A percentile compares a stretch with the other conserved stretches of the same genome.
phyloP scores from a whole-genome alignment of 2,329 filamentous ascomycete species.

The Diaporthe sp. region DNA sequence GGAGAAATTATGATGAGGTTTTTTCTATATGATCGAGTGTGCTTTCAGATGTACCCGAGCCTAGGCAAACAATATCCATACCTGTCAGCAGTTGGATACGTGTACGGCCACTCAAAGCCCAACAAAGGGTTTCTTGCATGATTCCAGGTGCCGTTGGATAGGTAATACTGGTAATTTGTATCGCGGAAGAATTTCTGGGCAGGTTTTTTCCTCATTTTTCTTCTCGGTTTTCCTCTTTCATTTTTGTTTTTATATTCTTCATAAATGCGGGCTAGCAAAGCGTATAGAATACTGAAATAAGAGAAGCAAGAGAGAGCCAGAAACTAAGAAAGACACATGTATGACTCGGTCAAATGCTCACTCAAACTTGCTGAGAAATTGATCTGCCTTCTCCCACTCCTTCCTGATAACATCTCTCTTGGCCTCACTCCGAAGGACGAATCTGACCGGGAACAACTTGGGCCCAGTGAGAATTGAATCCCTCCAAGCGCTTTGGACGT shows the following conservation, averaged over 20 bases:
- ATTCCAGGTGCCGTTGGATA: background rate
- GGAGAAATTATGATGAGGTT: too few species aligned
- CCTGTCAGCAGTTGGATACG: background rate
- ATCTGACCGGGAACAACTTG: slow-evolving; percentile 20
- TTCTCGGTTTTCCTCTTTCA: too few species aligned
- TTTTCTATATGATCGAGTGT: too few species aligned
- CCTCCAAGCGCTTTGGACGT: slow-evolving; percentile 18
- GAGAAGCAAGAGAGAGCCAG: background rate
- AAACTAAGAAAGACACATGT: too few species aligned
- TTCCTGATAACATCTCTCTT: slow-evolving; percentile 21
- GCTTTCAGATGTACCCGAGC: background rate
- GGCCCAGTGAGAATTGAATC: slow-evolving; percentile 26
- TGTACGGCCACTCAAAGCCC: background rate
- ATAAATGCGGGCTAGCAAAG: background rate
- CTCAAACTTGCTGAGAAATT: slow-evolving; percentile 34
- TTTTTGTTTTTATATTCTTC: too few species aligned
- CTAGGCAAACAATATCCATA: background rate
- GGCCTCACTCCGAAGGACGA: slow-evolving; percentile 23
- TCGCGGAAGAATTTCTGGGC: background rate
- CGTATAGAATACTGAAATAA: background rate
- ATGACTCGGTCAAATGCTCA: background rate
- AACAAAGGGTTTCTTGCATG: too few species aligned
- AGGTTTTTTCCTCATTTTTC: background rate
- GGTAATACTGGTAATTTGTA: background rate
- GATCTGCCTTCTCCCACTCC: slow-evolving; percentile 36